Conservation (phyloP, 2,329 filamentous ascomycete species). For the Colletotrichum sp. region DNA sequence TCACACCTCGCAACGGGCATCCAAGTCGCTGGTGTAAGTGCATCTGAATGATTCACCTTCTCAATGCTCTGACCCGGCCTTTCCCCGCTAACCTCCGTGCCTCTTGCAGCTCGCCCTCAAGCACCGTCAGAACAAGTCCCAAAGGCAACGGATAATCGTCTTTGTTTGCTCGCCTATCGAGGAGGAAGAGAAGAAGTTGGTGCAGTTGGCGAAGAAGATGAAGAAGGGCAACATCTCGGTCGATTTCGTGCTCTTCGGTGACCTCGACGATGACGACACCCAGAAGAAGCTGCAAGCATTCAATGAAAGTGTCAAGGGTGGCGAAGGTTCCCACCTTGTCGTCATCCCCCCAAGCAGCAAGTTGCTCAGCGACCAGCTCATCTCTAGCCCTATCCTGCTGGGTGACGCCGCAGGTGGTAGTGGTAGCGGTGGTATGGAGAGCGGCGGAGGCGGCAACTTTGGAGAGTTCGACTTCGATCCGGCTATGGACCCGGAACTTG, state of each 20-base stretch:
- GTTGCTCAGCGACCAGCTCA: constrained; percentile 89
- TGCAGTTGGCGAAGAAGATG: constrained; percentile 95
- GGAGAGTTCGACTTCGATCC: constrained; percentile 86
- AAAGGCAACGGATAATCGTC: constrained; percentile 94
- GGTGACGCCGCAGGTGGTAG: constrained; percentile 71
- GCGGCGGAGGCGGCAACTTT: constrained; percentile 64
- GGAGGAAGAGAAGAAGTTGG: constrained; percentile 87
- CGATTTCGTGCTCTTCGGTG: constrained; percentile 94
- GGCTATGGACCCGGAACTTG: constrained; percentile 89
- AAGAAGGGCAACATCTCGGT: constrained; percentile 96
- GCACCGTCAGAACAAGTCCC: constrained; percentile 96
- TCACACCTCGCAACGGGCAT: constrained; percentile 92
- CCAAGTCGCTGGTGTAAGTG: constrained; percentile 87
- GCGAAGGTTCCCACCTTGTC: constrained; percentile 89
- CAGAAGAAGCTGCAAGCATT: constrained; percentile 93
- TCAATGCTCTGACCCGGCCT: constrained; percentile 6
- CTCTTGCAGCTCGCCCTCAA: constrained; percentile 82
- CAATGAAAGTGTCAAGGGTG: constrained; percentile 89
- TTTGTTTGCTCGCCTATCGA: constrained; percentile 93
- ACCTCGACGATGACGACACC: constrained; percentile 86
- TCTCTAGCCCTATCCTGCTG: constrained; percentile 87
- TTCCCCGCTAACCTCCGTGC: constrained; percentile 23
- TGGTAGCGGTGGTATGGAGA: constrained; percentile 56
- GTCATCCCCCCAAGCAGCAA: constrained; percentile 90
- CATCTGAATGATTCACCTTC: not conserved